Evolutionary conservation across 768 basidiomycete genomes (phyloP).

Genomic region (Kwoniella dendrophila): DNA sequence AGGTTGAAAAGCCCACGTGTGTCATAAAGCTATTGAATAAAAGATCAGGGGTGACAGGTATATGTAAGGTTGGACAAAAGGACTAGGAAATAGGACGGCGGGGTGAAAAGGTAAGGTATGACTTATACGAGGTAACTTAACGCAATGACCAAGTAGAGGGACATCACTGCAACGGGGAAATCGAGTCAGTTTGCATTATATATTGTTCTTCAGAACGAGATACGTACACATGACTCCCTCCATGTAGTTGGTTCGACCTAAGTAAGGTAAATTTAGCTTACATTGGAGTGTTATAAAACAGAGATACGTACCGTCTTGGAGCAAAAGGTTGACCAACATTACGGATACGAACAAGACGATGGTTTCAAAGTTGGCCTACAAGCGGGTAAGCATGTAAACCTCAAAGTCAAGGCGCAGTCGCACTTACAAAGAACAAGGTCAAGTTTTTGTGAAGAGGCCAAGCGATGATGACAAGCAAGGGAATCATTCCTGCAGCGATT

Average conservation of each 20-base stretch:
- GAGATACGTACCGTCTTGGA: constrained; percentile 56
- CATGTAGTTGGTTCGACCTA: constrained; percentile 88
- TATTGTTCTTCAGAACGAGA: too few species aligned
- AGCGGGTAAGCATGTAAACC: neutral
- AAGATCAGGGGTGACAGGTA: too few species aligned
- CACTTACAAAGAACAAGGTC: constrained; percentile 82
- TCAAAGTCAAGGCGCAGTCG: neutral
- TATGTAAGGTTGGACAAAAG: too few species aligned
- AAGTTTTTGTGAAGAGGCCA: constrained; percentile 65
- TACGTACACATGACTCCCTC: constrained; percentile 73
- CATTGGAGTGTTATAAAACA: too few species aligned
- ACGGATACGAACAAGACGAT: constrained; percentile 84
- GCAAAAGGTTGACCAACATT: constrained; percentile 79
- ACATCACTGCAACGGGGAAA: constrained; percentile 55
- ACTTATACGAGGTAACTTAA: constrained; percentile 62
- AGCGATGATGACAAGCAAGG: constrained; percentile 81
- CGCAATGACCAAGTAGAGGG: constrained; percentile 78
- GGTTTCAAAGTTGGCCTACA: constrained; percentile 62
- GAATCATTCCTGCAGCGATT: constrained; percentile 81
- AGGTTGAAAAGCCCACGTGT: too few species aligned
- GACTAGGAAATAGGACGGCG: neutral
- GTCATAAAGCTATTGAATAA: too few species aligned
- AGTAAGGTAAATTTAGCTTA: constrained; percentile 47
- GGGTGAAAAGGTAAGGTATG: too few species aligned
- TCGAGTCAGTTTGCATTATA: neutral